Evolutionary conservation across 768 basidiomycete species (phyloP).

Genomic region (Amanita thiersii): DNA sequence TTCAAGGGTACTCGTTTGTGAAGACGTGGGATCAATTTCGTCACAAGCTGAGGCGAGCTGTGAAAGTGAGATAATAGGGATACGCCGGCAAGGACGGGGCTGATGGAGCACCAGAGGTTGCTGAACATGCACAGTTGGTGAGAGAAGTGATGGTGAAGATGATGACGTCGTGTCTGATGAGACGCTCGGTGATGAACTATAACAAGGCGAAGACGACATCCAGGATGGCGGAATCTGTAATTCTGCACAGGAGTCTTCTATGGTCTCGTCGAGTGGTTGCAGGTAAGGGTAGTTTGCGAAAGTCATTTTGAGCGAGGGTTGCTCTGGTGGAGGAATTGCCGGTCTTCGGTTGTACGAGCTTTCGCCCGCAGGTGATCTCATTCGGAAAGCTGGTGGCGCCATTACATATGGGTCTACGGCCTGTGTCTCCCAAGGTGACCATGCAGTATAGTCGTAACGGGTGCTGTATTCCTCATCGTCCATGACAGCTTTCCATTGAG

Average conservation of each 20-base stretch:
- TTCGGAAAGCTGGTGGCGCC: slow-evolving; percentile 3
- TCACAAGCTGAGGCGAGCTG: slow-evolving; percentile 33
- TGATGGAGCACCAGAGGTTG: slow-evolving; percentile 31
- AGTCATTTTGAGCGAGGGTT: not conserved
- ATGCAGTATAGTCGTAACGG: slow-evolving; percentile 1
- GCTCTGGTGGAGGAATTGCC: not conserved
- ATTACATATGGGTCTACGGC: not conserved
- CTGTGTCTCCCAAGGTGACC: slow-evolving; percentile 2
- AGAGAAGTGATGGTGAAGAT: slow-evolving; percentile 10
- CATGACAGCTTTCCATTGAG: not conserved
- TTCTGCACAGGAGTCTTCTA: not conserved
- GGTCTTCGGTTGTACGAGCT: not conserved
- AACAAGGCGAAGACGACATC: not conserved
- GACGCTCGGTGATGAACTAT: slow-evolving; percentile 12
- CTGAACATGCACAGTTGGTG: slow-evolving; percentile 14
- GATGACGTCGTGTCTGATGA: slow-evolving; percentile 10
- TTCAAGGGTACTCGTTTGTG: slow-evolving; percentile 1
- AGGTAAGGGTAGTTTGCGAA: not conserved
- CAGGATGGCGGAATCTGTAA: not conserved
- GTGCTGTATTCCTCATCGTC: not conserved
- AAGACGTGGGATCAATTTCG: slow-evolving; percentile 7
- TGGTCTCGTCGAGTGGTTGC: not conserved
- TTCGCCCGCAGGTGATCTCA: slow-evolving; percentile 4
- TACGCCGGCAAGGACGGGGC: slow-evolving; percentile 35
- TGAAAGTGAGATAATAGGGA: slow-evolving; percentile 36